Percentiles rank a stretch among this genome's conserved stretches.
Evolutionary conservation across 768 basidiomycete species (phyloP).

Genomic region (Tephrocybe sp.): DNA sequence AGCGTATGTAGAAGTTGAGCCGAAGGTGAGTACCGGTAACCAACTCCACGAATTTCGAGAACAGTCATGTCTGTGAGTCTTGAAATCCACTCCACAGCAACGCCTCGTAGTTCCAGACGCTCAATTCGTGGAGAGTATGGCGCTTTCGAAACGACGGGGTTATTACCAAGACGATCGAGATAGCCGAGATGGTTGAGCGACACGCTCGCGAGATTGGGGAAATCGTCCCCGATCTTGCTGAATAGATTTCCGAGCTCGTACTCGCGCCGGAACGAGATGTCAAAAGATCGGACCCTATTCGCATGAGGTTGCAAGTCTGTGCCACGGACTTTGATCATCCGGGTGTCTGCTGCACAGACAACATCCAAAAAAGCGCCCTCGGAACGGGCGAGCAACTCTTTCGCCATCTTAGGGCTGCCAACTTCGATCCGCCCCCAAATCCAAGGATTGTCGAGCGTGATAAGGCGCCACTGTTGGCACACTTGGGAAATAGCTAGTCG

Average conservation of each 20-base stretch:
- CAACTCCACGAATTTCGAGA: slow-evolving; percentile 4
- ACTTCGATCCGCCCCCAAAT: slow-evolving; percentile 11
- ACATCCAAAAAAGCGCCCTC: slow-evolving; percentile 4
- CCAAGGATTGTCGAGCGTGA: slow-evolving; percentile 8
- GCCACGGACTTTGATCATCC: slow-evolving; percentile 5
- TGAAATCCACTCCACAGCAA: slow-evolving; percentile 7
- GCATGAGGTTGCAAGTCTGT: slow-evolving; percentile 7
- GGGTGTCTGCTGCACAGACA: slow-evolving; percentile 1
- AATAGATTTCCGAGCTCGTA: slow-evolving; percentile 8
- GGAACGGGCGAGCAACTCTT: slow-evolving; percentile 6
- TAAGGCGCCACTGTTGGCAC: slow-evolving; percentile 8
- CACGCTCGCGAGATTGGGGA: slow-evolving; percentile 6
- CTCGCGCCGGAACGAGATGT: slow-evolving; percentile 7
- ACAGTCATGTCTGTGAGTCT: slow-evolving; percentile 5
- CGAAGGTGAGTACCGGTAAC: not conserved
- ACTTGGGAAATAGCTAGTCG: slow-evolving; percentile 13
- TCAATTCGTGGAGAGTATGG: slow-evolving; percentile 2
- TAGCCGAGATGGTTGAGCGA: slow-evolving; percentile 9
- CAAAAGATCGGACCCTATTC: slow-evolving; percentile 5
- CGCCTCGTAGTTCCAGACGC: slow-evolving; percentile 4
- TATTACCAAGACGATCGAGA: not conserved
- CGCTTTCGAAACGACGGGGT: not conserved
- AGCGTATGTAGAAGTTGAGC: not conserved
- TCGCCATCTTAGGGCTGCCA: slow-evolving; percentile 9
- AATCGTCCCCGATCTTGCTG: slow-evolving; percentile 6